phyloP scores from a whole-genome alignment of 106 monocot genomes.

The Acorus gramineus region DNA sequence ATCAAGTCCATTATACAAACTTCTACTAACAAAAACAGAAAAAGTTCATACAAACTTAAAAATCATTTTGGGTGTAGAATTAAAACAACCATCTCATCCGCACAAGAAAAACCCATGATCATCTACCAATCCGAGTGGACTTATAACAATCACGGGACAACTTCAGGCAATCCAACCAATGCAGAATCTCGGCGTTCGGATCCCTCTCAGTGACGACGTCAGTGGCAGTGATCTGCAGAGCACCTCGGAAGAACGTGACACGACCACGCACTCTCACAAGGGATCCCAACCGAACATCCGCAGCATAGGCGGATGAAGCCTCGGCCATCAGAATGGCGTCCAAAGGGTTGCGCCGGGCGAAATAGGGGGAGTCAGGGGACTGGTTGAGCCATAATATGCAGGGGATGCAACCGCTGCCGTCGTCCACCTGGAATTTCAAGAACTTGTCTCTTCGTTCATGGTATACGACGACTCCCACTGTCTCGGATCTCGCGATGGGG shows the following conservation, averaged over 20 bases:
- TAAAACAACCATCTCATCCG: too few species aligned
- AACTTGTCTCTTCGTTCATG: slow-evolving; percentile 32
- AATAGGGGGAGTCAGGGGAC: neutral
- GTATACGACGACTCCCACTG: slow-evolving; percentile 46
- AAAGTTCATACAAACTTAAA: too few species aligned
- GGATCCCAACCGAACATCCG: slow-evolving; percentile 38
- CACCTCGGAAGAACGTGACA: slow-evolving; percentile 36
- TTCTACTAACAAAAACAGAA: too few species aligned
- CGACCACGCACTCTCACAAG: slow-evolving; percentile 61
- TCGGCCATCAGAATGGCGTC: slow-evolving; percentile 19
- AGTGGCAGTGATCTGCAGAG: slow-evolving; percentile 53
- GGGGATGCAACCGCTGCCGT: slow-evolving; percentile 70
- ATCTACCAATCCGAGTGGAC: too few species aligned
- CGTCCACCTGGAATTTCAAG: slow-evolving; percentile 66
- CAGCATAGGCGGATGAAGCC: slow-evolving; percentile 23
- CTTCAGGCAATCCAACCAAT: slow-evolving; percentile 70
- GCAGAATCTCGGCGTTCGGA: slow-evolving; percentile 58
- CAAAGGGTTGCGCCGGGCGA: neutral
- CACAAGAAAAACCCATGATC: too few species aligned
- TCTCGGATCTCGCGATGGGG: slow-evolving; percentile 34
- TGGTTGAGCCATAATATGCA: slow-evolving; percentile 93
- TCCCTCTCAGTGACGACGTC: slow-evolving; percentile 67
- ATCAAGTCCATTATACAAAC: too few species aligned
- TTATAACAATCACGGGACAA: slow-evolving; percentile 28
- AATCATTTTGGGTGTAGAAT: too few species aligned